Conservation (phyloP, 1,284 basidiomycete species). For the Stygiomarasmius scandens region DNA sequence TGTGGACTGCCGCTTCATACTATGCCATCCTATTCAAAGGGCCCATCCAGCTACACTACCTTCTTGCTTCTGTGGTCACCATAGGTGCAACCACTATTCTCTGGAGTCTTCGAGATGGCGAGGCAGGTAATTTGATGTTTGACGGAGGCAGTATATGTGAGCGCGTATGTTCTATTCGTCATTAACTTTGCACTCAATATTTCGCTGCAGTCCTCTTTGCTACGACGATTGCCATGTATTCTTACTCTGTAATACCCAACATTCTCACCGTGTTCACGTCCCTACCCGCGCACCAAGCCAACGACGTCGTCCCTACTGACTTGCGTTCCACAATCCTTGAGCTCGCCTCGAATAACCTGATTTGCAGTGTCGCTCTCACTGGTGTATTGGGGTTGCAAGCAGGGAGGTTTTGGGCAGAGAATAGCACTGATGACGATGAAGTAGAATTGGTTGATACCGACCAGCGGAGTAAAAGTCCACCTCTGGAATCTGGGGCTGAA, state of each 20-base stretch:
- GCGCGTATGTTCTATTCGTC: conserved; percentile 28
- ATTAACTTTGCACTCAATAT: conserved; percentile 5
- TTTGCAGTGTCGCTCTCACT: conserved; percentile 81
- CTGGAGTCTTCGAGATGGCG: conserved; percentile 74
- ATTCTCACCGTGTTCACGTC: conserved; percentile 58
- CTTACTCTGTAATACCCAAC: conserved; percentile 71
- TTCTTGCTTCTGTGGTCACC: conserved; percentile 54
- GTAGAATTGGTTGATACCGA: conserved; percentile 8
- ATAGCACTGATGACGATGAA: conserved; percentile 53
- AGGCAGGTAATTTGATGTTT: conserved; percentile 84
- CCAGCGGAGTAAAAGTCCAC: neutral
- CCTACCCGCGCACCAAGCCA: conserved; percentile 49
- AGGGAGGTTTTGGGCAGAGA: conserved; percentile 79
- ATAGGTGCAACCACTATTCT: conserved; percentile 68
- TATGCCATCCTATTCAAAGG: conserved; percentile 74
- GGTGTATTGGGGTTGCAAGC: conserved; percentile 79
- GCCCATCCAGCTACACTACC: conserved; percentile 55
- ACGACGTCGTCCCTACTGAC: conserved; percentile 54
- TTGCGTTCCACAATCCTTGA: conserved; percentile 67
- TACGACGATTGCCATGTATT: conserved; percentile 67
- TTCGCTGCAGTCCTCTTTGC: conserved; percentile 65
- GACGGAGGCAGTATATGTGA: conserved; percentile 82
- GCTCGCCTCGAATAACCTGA: conserved; percentile 77
- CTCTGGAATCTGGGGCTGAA: neutral
- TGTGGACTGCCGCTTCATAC: conserved; percentile 79